Base-by-base conservation (phyloP, 2,329 filamentous ascomycete species). In the Colletotrichum karsti region DNA sequence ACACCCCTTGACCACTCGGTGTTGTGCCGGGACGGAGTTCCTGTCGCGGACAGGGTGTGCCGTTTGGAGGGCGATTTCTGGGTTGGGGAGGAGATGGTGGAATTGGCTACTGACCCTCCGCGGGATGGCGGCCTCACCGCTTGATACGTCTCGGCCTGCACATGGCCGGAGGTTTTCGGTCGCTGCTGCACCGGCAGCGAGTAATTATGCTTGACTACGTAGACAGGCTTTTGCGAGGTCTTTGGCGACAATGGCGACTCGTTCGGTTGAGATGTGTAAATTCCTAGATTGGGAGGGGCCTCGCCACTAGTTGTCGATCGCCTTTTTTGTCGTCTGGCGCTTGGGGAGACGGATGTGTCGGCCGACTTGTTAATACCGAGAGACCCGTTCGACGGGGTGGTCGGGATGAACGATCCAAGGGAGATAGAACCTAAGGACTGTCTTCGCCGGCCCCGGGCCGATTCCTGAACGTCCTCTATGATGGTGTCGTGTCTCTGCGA, bases 161-260 rank as follows among this genome's bases (percentile, higher is more conserved):
- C n/a, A 9, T 61, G 55, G 37, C 50, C 56, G 18, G 66, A 62
- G 6, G 63, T 63, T 18, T 58, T 69, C 6, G 57, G 67, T 1
- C 67, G 44, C 50, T 68, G 63, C 35, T 67, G 63, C 4, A 66
- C 53, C 4, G 69, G 69, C 35, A 70, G 42, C 22, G 69, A 70
- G 20, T 71, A 71, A n/a, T 70, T 70, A 15, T 67, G 63, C 35
- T 72, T 74, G 5, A 71, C 70, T 9, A 73, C 58, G 24, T 72
- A 48, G n/a, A 73, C 67, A 2, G 73, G 72, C 22, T 74, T 74
- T 2, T 73, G 72, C 4, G 69, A 65, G 7, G 66, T 42, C 51
- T 56, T 65, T 2, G 71, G 41, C 3, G 70, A 70, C 22, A 58
- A 60, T 2, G 56, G 24, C 7, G 66, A 35, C 3, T 65, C 58